Conservation (phyloP, 2,329 filamentous ascomycete genomes). For the Aspergillus sp. region DNA sequence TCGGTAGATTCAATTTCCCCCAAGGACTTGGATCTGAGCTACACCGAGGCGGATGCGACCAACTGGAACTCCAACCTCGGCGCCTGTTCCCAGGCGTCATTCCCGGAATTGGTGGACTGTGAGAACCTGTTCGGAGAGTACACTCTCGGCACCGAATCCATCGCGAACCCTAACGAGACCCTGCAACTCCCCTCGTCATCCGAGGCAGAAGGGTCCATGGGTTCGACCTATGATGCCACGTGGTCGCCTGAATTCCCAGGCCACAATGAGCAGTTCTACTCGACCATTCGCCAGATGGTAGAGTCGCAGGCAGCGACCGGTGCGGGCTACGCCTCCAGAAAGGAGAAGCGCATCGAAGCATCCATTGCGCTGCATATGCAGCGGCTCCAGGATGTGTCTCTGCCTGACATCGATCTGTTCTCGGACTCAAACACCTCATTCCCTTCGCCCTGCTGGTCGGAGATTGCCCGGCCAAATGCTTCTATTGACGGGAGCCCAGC, state of each 20-base stretch:
- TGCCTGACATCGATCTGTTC: conserved; percentile 26
- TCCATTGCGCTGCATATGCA: conserved; percentile 43
- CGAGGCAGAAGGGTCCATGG: conserved; percentile 5
- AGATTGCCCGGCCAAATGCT: conserved; percentile 26
- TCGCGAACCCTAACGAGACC: conserved; percentile 15
- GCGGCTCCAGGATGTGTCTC: conserved; percentile 32
- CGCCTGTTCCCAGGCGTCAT: conserved; percentile 20
- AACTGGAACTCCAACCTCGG: conserved; percentile 22
- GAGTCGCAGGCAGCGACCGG: conserved; percentile 40
- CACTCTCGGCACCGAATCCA: conserved; percentile 16
- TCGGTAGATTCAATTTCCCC: conserved; percentile 32
- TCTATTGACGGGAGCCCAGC: conserved; percentile 23
- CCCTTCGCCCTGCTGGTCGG: conserved; percentile 33
- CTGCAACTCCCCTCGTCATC: conserved; percentile 8
- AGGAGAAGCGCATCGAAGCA: conserved; percentile 44
- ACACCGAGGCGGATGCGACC: conserved; percentile 22
- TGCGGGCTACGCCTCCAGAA: conserved; percentile 32
- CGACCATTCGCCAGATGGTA: conserved; percentile 31
- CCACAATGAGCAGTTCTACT: conserved; percentile 13
- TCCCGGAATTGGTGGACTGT: conserved; percentile 25
- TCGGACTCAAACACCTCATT: conserved; percentile 32
- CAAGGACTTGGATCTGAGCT: conserved; percentile 27
- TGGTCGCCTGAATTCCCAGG: conserved; percentile 16
- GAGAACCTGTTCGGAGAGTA: conserved; percentile 21
- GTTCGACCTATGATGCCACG: conserved; percentile 4